These are phyloP conservation scores for Apiospora aurea DNA, from an alignment of 2,329 filamentous ascomycete genomes.

Conservation along the genomic window DNA sequence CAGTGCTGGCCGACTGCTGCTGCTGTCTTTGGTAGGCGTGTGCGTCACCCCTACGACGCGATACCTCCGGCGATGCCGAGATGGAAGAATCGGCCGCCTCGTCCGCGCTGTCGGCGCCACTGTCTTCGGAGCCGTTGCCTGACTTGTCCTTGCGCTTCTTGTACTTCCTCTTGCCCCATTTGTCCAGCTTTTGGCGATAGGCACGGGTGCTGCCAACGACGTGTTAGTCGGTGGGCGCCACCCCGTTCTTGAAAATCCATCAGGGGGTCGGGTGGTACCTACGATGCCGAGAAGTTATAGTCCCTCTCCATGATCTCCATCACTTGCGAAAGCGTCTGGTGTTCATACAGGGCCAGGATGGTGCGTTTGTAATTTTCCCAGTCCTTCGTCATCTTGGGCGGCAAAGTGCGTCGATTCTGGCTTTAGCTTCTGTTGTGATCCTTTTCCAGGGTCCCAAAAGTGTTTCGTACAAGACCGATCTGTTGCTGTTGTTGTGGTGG, in stretches of 20 bases:
- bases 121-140: background rate
- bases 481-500: background rate
- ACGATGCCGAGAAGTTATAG: slow-evolving; percentile 51
- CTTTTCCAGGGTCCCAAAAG: background rate
- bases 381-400: slow-evolving; percentile 50
- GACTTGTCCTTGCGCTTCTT: slow-evolving; percentile 15
- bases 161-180: slow-evolving; percentile 34
- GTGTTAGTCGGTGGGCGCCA: background rate
- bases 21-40: background rate
- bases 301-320: slow-evolving; percentile 46
- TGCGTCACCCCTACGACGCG: background rate
- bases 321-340: slow-evolving; percentile 51
- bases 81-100: background rate
- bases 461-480: background rate
- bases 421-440: background rate
- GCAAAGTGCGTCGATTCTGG: background rate
- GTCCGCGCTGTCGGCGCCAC: background rate
- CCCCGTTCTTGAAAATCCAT: background rate
- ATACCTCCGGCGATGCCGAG: background rate
- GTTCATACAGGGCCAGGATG: slow-evolving; percentile 51
- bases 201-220: slow-evolving; percentile 44
- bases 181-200: slow-evolving; percentile 52
- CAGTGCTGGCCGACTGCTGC: background rate
- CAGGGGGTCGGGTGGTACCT: slow-evolving; percentile 27
- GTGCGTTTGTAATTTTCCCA: slow-evolving; percentile 47